phyloP scores from a whole-genome alignment of 768 basidiomycete genomes.

The Erythrobasidium yunnanense region DNA sequence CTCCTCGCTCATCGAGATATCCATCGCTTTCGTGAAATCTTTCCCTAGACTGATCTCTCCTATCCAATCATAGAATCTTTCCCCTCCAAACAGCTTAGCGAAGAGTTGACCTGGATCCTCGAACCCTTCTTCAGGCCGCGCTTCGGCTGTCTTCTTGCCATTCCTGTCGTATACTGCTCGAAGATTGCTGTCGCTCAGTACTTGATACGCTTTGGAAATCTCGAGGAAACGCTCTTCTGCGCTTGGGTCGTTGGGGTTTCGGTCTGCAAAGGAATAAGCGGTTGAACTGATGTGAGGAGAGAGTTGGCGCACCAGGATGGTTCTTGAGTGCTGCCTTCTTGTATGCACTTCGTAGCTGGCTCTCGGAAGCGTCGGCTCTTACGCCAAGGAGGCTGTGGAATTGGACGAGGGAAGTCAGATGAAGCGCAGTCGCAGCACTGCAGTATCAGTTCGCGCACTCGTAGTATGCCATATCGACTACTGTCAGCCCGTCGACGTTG shows the following conservation, averaged over 20 bases:
- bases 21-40: constrained; percentile 57
- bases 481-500: constrained; percentile 15
- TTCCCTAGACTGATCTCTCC: constrained; percentile 72
- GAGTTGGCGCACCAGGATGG: constrained; percentile 5
- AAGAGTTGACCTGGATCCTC: constrained; percentile 89
- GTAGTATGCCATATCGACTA: constrained; percentile 14
- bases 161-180: constrained; percentile 89
- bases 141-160: constrained; percentile 70
- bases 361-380: constrained; percentile 16
- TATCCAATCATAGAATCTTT: constrained; percentile 51
- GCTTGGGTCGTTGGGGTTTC: constrained; percentile 39
- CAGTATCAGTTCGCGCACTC: background rate
- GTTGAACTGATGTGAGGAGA: background rate
- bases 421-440: background rate
- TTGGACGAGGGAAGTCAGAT: background rate
- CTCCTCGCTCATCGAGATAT: constrained; percentile 76
- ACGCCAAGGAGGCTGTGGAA: constrained; percentile 5
- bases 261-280: background rate
- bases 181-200: constrained; percentile 52
- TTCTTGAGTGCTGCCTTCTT: constrained; percentile 23
- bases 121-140: constrained; percentile 31
- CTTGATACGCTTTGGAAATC: constrained; percentile 85
- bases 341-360: constrained; percentile 16
- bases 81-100: constrained; percentile 72
- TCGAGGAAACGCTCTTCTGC: constrained; percentile 96